Percentiles rank a stretch among this genome's conserved stretches.
phyloP scores from a whole-genome alignment of 805 yeast genomes.

The Ascoidea tarda region DNA sequence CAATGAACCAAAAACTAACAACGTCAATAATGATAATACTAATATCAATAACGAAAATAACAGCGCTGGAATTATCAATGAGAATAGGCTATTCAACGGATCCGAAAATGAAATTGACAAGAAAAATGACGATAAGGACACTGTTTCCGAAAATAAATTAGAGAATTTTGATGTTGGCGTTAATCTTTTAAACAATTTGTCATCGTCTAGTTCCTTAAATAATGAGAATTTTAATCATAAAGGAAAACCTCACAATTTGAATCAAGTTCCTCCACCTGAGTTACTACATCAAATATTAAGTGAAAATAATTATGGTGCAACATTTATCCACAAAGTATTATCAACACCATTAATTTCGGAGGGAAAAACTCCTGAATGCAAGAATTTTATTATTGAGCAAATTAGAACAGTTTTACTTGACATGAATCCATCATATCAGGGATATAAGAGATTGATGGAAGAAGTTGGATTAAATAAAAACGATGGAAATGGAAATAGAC shows the following conservation, averaged over 20 bases:
- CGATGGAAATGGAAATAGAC: not conserved
- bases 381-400: constrained; percentile 43
- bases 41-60: constrained; percentile 8
- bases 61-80: not conserved
- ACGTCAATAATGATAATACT: too few relatives aligned
- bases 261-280: constrained; percentile 12
- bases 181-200: too few relatives aligned
- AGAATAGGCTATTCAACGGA: constrained; percentile 2
- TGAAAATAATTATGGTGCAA: constrained; percentile 58
- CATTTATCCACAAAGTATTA: constrained; percentile 67
- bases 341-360: constrained; percentile 55
- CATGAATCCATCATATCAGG: constrained; percentile 41
- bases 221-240: too few relatives aligned
- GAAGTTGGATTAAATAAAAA: constrained; percentile 59
- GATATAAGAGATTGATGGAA: constrained; percentile 76
- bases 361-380: constrained; percentile 23
- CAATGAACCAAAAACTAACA: too few relatives aligned
- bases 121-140: constrained; percentile 5
- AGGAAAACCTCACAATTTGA: not conserved
- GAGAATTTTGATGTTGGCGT: too few relatives aligned
- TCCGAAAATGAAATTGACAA: constrained; percentile 11
- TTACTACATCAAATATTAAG: constrained; percentile 43
- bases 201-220: too few relatives aligned
- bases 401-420: constrained; percentile 52
- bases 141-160: too few relatives aligned